Evolutionary conservation across 495 filamentous ascomycete species (phyloP), one percentile per base, ranked within the genome.

Genomic region (Daldinia loculata): DNA sequence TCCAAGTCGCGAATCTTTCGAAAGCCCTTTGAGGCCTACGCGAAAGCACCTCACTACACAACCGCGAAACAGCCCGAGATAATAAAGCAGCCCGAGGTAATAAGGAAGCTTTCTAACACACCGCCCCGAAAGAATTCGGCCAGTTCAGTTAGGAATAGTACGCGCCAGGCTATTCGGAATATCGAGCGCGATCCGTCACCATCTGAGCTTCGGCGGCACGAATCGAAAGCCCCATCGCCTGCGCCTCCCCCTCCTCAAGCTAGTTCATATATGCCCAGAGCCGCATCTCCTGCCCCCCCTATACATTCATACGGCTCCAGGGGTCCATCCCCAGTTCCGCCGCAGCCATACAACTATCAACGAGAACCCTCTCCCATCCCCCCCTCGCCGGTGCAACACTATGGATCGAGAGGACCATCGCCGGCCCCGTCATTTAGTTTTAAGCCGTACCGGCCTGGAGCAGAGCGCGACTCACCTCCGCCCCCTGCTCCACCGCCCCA

Each of bases 21-120:
- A 65, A 91, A 90, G 71, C 89, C 90, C 4, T 92, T 92, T 73
- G 85, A 89, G 69, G 89, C 89, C 61, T 91, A 91, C 66, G 82
- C 86, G 27, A 85, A 85, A 55, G 85, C 85, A 57, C 86, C 86
- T 45, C 84, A 88, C 72, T 81, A 83, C 63, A 85, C 77, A 11
- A 83, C 81, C 8, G 78, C 80, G 39, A 89, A 86, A 70, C 78
- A 82, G 22, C 85, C 83, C 51, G 85, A 86, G 63, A 78, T 75
- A 39, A 48, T 48, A 48, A 48, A 48, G 43, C 78, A 82, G 27
- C 85, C 83, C 52, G 85, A 86, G 58, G 77, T 75, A 48, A 74
- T 78, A 74, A 66, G 74, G 45, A 64, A 77, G 4, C 24, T 61
- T 30, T 57, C 82, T 12, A 80, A 80, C 36, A 71, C 77, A 9